Conservation (phyloP, 2,329 filamentous ascomycete species). For the Exophiala viscosa region DNA sequence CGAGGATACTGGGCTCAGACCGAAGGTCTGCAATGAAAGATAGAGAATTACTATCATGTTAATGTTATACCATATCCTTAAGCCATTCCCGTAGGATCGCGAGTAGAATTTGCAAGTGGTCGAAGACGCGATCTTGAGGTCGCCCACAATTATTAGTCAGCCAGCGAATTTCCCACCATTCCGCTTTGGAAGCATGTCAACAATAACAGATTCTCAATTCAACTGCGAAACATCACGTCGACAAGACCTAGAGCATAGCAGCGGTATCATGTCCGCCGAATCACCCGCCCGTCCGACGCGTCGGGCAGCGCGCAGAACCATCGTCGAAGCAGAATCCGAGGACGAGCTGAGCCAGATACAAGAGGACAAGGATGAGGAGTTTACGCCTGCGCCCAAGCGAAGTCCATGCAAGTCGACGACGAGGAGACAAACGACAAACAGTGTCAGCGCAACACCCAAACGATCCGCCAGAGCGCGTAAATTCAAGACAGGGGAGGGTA, state of each 20-base stretch:
- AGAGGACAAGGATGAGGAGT: slow-evolving; percentile 70
- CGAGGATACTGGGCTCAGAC: too few species aligned
- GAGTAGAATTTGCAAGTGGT: too few species aligned
- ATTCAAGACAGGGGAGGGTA: slow-evolving; percentile 47
- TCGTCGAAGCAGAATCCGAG: slow-evolving; percentile 74
- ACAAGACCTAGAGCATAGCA: background rate
- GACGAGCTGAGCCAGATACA: slow-evolving; percentile 55
- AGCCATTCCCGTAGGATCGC: too few species aligned
- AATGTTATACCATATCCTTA: too few species aligned
- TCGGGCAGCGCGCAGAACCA: slow-evolving; percentile 64
- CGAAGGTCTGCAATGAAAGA: too few species aligned
- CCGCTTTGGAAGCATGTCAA: slow-evolving; percentile 10
- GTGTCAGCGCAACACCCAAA: slow-evolving; percentile 39
- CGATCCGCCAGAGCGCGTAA: slow-evolving; percentile 40
- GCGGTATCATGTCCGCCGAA: slow-evolving; percentile 20
- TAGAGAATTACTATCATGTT: too few species aligned
- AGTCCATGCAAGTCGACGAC: slow-evolving; percentile 57
- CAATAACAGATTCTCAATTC: background rate
- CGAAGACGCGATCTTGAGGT: too few species aligned
- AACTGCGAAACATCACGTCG: background rate
- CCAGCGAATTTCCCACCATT: background rate
- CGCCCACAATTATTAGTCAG: too few species aligned
- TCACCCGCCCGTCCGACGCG: slow-evolving; percentile 54
- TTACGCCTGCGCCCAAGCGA: slow-evolving; percentile 67
- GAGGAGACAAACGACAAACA: slow-evolving; percentile 51